These are phyloP conservation scores for Metschnikowia cubensis DNA, from an alignment of 805 yeast species.

Conservation along the genomic window DNA sequence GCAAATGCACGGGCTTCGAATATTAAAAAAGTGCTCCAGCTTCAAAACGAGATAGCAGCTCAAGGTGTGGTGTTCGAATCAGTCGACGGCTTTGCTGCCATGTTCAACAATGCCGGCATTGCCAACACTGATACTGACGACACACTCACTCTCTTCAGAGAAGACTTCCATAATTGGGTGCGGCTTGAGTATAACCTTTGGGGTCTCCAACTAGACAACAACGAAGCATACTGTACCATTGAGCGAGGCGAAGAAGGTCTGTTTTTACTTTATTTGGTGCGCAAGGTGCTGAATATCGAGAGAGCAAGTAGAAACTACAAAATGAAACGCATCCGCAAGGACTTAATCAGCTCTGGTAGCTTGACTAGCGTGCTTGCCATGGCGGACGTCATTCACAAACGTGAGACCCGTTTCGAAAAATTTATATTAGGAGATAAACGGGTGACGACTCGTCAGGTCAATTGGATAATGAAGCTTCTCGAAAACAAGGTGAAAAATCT, in stretches of 20 bases:
- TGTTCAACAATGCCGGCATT: slow-evolving; percentile 5
- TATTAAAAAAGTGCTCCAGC: slow-evolving; percentile 10
- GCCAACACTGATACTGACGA: slow-evolving; percentile 8
- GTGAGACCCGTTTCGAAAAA: too few relatives aligned
- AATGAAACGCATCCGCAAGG: slow-evolving; percentile 13
- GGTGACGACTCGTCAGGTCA: slow-evolving; percentile 12
- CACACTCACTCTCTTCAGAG: slow-evolving; percentile 16
- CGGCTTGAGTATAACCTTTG: slow-evolving; percentile 32
- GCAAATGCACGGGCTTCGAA: slow-evolving; percentile 13
- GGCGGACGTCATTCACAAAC: not conserved
- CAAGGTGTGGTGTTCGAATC: slow-evolving; percentile 32
- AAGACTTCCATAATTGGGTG: slow-evolving; percentile 22
- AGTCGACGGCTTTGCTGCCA: slow-evolving; percentile 33
- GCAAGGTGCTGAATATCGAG: not conserved
- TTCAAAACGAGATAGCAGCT: slow-evolving; percentile 11
- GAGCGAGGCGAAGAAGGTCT: slow-evolving; percentile 2
- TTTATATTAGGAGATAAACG: too few relatives aligned
- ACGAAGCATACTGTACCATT: slow-evolving; percentile 8
- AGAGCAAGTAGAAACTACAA: slow-evolving; percentile 19
- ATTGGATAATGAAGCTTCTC: not conserved
- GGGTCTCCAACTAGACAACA: slow-evolving; percentile 21
- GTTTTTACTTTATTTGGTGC: slow-evolving; percentile 5
- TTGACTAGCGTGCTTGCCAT: slow-evolving; percentile 7
- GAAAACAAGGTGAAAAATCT: not conserved
- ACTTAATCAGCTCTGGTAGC: slow-evolving; percentile 7